These are phyloP conservation scores for Typha latifolia DNA, from an alignment of 176 grass and related monocot genomes.

Conservation along the genomic window DNA sequence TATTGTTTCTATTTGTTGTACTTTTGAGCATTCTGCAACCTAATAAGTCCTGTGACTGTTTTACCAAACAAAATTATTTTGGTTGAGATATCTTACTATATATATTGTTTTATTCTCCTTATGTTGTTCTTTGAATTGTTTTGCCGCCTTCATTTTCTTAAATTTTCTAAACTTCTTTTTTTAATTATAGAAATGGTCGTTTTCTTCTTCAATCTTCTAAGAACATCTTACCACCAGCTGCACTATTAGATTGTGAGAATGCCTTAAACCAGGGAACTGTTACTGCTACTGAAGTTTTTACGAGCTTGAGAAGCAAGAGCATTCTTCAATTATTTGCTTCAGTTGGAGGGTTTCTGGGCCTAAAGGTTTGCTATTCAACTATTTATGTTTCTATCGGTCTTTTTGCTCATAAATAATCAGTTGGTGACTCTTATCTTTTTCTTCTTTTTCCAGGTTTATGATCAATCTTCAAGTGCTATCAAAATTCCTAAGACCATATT, in stretches of 20 bases:
- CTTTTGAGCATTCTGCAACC: no score
- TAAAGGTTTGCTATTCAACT: constrained; percentile 51
- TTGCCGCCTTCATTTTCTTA: constrained; percentile 2
- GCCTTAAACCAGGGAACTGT: constrained; percentile 62
- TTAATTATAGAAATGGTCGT: constrained; percentile 44
- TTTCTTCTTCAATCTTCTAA: constrained; percentile 84
- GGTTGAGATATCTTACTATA: no score
- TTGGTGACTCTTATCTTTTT: constrained; percentile 1
- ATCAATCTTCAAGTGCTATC: constrained; percentile 54
- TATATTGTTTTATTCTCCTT: neutral
- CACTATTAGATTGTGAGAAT: constrained; percentile 56
- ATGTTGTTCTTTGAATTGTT: neutral
- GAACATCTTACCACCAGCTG: constrained; percentile 55
- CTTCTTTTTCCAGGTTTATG: constrained; percentile 57
- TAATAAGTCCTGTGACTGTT: no score
- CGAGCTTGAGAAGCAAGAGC: constrained; percentile 80
- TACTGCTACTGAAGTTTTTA: constrained; percentile 54
- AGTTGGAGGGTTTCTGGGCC: constrained; percentile 70
- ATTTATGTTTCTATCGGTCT: neutral
- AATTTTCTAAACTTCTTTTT: constrained; percentile 7
- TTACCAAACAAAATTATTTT: no score
- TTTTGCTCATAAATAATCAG: no score
- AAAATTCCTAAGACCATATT: constrained; percentile 62
- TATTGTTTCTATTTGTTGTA: no score
- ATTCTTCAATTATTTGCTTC: constrained; percentile 81